These are phyloP conservation scores for Auriculariales sp. DNA, from an alignment of 768 basidiomycete genomes.

Conservation along the genomic window DNA sequence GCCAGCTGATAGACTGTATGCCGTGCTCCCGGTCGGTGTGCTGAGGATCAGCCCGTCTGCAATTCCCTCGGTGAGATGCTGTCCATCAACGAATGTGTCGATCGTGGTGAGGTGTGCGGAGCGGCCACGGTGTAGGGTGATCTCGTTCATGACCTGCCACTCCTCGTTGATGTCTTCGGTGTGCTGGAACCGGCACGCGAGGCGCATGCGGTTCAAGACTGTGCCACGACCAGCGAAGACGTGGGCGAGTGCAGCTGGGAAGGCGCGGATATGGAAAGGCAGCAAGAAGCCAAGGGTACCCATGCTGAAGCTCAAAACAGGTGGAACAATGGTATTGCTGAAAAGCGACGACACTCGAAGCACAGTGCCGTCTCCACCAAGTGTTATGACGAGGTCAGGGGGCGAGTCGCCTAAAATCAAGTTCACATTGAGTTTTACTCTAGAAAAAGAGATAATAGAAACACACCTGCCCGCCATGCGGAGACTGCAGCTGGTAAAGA, in stretches of 20 bases:
- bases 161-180: constrained; percentile 23
- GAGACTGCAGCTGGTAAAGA: not conserved
- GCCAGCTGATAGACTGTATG: constrained; percentile 89
- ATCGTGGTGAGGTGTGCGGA: constrained; percentile 87
- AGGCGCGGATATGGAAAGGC: constrained; percentile 87
- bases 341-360: constrained; percentile 88
- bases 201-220: constrained; percentile 77
- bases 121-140: constrained; percentile 81
- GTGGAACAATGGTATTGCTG: constrained; percentile 80
- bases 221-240: constrained; percentile 71
- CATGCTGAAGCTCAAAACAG: constrained; percentile 83
- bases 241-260: constrained; percentile 62
- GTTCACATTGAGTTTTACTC: not conserved
- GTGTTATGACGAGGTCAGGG: constrained; percentile 77
- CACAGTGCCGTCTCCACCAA: constrained; percentile 93
- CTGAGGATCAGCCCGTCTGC: constrained; percentile 90
- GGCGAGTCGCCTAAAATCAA: constrained; percentile 26
- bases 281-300: constrained; percentile 87
- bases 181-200: constrained; percentile 68
- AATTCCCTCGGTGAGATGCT: constrained; percentile 90
- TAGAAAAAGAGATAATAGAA: not conserved
- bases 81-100: constrained; percentile 85
- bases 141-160: constrained; percentile 77
- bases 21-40: constrained; percentile 92
- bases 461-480: not conserved